Conservation (phyloP, 2,329 filamentous ascomycete genomes). For the Mariannaea elegans region DNA sequence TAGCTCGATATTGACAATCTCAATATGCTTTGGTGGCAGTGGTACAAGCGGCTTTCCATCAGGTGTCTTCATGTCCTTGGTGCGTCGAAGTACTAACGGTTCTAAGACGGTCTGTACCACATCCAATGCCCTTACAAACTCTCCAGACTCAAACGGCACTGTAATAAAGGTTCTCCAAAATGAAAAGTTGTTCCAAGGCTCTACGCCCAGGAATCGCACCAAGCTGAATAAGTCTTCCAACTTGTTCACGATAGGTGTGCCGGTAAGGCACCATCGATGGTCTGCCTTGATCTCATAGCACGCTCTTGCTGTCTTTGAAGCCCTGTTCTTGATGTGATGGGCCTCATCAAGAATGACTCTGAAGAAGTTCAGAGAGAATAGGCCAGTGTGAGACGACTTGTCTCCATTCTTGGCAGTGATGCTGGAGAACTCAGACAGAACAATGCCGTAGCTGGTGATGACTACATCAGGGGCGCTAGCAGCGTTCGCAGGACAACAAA, state of each 20-base stretch:
- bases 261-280: constrained; percentile 93
- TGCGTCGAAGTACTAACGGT: constrained; percentile 91
- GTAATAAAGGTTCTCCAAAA: constrained; percentile 99
- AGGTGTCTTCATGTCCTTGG: constrained; percentile 98
- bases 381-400: constrained; percentile 70
- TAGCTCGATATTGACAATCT: constrained; percentile 88
- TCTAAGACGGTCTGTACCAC: constrained; percentile 97
- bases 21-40: constrained; percentile 80
- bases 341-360: constrained; percentile 95
- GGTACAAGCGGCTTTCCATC: constrained; percentile 79
- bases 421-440: constrained; percentile 85
- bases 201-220: constrained; percentile 90
- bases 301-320: constrained; percentile 92
- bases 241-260: constrained; percentile 95
- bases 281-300: constrained; percentile 89
- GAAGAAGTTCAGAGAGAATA: constrained; percentile 95
- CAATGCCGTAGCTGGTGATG: constrained; percentile 92
- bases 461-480: constrained; percentile 85
- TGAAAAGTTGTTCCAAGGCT: constrained; percentile 98
- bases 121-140: constrained; percentile 91
- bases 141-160: constrained; percentile 93
- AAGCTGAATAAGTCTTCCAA: constrained; percentile 94
- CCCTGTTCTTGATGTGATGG: constrained; percentile 88
- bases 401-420: constrained; percentile 74
- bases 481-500: constrained; percentile 81